Percentiles rank a stretch among this genome's conserved stretches.
phyloP scores from a whole-genome alignment of 208 protist species.

The Wallacemonas sp. region DNA sequence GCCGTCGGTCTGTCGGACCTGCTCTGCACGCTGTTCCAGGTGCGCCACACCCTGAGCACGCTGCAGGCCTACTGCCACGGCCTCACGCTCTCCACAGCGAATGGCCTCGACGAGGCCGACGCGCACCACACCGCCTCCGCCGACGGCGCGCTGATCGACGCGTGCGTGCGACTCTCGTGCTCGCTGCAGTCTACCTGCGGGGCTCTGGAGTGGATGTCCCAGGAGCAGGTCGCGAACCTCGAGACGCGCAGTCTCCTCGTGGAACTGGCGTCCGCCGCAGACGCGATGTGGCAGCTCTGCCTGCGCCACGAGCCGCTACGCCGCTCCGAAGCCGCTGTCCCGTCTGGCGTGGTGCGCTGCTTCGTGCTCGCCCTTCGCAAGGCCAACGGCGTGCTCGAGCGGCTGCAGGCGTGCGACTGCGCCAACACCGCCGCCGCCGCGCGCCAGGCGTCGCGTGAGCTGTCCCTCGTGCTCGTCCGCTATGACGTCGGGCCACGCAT shows the following conservation, averaged over 20 bases:
- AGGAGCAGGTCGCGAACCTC: slow-evolving; percentile 36
- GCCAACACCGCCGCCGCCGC: slow-evolving; percentile 20
- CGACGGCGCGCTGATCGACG: slow-evolving; percentile 41
- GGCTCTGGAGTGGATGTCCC: slow-evolving; percentile 55
- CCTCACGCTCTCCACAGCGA: slow-evolving; percentile 22
- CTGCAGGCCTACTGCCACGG: slow-evolving; percentile 42
- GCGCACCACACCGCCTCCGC: slow-evolving; percentile 11
- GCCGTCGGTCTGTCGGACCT: slow-evolving; percentile 29
- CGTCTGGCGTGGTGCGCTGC: slow-evolving; percentile 26
- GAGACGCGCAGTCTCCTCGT: slow-evolving; percentile 34
- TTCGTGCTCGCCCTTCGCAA: slow-evolving; percentile 23
- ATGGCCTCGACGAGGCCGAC: slow-evolving; percentile 25
- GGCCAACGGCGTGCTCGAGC: slow-evolving; percentile 28
- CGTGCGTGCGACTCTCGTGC: slow-evolving; percentile 48
- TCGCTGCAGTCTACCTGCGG: slow-evolving; percentile 52
- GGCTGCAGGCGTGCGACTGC: slow-evolving; percentile 26
- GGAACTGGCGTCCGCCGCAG: slow-evolving; percentile 33
- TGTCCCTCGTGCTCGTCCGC: slow-evolving; percentile 26
- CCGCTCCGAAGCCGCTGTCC: slow-evolving; percentile 26
- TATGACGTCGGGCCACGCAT: slow-evolving; percentile 10
- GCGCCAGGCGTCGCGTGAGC: neutral
- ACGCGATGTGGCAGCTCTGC: slow-evolving; percentile 77
- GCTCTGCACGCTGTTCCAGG: slow-evolving; percentile 29
- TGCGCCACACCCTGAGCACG: slow-evolving; percentile 38
- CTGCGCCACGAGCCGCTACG: slow-evolving; percentile 35